phyloP scores from a whole-genome alignment of 768 basidiomycete species.

The Pleurotus salmoneostramineus region DNA sequence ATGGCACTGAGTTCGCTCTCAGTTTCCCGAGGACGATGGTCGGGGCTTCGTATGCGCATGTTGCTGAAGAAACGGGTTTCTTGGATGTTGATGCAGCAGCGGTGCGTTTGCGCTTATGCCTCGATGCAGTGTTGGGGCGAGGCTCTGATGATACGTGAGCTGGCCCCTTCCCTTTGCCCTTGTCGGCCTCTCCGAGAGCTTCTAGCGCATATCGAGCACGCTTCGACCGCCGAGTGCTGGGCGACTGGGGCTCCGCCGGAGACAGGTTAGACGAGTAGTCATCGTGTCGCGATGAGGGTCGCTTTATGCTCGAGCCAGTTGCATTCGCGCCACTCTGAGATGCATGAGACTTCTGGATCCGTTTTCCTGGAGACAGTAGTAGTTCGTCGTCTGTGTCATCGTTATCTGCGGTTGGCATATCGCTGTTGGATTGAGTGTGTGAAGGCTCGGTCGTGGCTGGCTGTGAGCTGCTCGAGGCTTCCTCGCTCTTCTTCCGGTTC shows the following conservation, averaged over 20 bases:
- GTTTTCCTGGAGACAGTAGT: slow-evolving; percentile 39
- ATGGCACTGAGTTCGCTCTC: slow-evolving; percentile 43
- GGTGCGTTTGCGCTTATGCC: slow-evolving; percentile 2
- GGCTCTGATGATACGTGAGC: slow-evolving; percentile 2
- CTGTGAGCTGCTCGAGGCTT: slow-evolving; percentile 8
- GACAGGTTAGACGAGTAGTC: background rate
- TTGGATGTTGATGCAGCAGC: slow-evolving; percentile 14
- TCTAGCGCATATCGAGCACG: background rate
- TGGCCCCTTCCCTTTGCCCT: background rate
- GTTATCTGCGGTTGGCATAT: slow-evolving; percentile 7
- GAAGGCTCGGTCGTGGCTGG: background rate
- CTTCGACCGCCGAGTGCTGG: slow-evolving; percentile 7
- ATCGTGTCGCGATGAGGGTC: slow-evolving; percentile 13
- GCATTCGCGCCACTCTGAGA: slow-evolving; percentile 37
- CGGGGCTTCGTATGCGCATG: slow-evolving; percentile 13
- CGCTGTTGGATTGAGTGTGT: background rate
- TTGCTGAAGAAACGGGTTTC: slow-evolving; percentile 23
- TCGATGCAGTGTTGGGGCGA: background rate
- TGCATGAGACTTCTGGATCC: slow-evolving; percentile 13
- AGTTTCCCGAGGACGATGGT: slow-evolving; percentile 16
- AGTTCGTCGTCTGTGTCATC: slow-evolving; percentile 44
- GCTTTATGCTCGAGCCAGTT: slow-evolving; percentile 11
- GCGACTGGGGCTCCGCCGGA: slow-evolving; percentile 12
- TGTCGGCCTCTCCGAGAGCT: slow-evolving; percentile 7
- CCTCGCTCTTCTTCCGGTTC: slow-evolving; percentile 13